Evolutionary conservation across 352 stramenopile genomes (phyloP).

Genomic region (Hyphochytrium catenoides): DNA sequence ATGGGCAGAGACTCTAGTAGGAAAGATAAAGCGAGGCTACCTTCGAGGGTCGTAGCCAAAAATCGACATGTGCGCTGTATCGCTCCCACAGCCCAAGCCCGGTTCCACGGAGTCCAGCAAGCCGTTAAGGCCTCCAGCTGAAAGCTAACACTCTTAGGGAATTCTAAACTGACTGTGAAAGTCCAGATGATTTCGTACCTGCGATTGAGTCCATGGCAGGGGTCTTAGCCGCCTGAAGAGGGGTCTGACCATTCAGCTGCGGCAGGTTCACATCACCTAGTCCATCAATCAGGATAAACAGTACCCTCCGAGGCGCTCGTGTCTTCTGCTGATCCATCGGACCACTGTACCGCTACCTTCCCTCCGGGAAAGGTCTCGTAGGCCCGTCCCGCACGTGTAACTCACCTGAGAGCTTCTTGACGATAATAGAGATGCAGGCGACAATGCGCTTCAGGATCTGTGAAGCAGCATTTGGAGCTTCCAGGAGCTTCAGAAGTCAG

Average conservation of each 20-base stretch:
- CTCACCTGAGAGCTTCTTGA: too few relatives aligned
- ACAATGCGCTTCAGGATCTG: too few relatives aligned
- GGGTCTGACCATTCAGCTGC: slow-evolving; percentile 23
- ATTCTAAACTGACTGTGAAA: not conserved
- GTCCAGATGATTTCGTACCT: slow-evolving; percentile 14
- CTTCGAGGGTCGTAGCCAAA: slow-evolving; percentile 55
- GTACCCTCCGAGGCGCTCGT: too few relatives aligned
- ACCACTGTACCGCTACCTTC: too few relatives aligned
- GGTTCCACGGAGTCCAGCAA: slow-evolving; percentile 57
- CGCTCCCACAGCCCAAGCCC: slow-evolving; percentile 49
- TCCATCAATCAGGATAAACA: slow-evolving; percentile 65
- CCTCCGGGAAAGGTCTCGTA: too few relatives aligned
- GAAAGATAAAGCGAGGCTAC: slow-evolving; percentile 12
- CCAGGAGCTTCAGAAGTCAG: too few relatives aligned
- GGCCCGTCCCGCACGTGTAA: too few relatives aligned
- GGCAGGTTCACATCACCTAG: slow-evolving; percentile 30
- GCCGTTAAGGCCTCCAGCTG: slow-evolving; percentile 40
- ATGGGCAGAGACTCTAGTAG: not conserved
- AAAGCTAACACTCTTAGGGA: not conserved
- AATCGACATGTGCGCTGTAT: slow-evolving; percentile 69
- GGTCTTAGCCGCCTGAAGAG: slow-evolving; percentile 32
- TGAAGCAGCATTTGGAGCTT: too few relatives aligned
- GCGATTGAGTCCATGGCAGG: slow-evolving; percentile 59
- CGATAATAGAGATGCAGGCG: too few relatives aligned
- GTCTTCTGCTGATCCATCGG: too few relatives aligned